These are phyloP conservation scores for Craterostigma plantagineum DNA, from an alignment of 257 asterid genomes.

Conservation along the genomic window DNA sequence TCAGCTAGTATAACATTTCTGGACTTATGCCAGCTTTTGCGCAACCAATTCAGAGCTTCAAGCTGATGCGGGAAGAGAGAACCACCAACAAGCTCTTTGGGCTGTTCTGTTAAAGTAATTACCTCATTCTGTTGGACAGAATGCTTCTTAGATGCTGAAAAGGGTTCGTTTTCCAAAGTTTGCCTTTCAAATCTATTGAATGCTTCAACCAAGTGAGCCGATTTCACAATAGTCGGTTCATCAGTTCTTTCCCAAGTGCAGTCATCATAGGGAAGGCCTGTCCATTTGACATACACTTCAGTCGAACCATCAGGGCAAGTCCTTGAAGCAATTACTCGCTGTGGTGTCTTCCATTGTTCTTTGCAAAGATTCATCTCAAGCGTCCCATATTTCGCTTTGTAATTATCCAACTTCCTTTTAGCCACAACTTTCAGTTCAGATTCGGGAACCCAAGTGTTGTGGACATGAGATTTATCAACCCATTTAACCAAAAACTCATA, in stretches of 20 bases:
- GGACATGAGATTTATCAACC: conserved; percentile 90
- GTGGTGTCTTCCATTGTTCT: conserved; percentile 89
- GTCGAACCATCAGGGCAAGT: conserved; percentile 41
- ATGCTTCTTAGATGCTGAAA: conserved; percentile 18
- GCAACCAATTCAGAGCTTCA: conserved; percentile 97
- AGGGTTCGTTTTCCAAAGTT: conserved; percentile 39
- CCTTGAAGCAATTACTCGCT: conserved; percentile 63
- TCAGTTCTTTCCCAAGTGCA: conserved; percentile 94
- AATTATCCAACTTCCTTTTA: conserved; percentile 78
- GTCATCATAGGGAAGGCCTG: conserved; percentile 77
- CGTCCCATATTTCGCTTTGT: conserved; percentile 75
- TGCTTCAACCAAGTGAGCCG: conserved; percentile 43
- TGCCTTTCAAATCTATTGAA: conserved; percentile 60
- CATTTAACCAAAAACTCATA: conserved; percentile 87
- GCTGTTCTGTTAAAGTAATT: conserved; percentile 71
- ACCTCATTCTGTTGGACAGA: conserved; percentile 34
- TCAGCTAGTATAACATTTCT: conserved; percentile 97
- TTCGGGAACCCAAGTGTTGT: conserved; percentile 79
- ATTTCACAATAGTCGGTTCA: conserved; percentile 51
- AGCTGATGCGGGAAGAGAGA: conserved; percentile 87
- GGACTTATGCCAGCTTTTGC: conserved; percentile 81
- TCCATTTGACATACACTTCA: conserved; percentile 80
- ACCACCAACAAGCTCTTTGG: conserved; percentile 76
- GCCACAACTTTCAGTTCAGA: conserved; percentile 66
- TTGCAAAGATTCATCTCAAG: conserved; percentile 57